Percentiles rank a stretch among this genome's conserved stretches.
These are phyloP conservation scores for Picocystis salinarum DNA, from an alignment of 139 green algal genomes.

Conservation along the genomic window DNA sequence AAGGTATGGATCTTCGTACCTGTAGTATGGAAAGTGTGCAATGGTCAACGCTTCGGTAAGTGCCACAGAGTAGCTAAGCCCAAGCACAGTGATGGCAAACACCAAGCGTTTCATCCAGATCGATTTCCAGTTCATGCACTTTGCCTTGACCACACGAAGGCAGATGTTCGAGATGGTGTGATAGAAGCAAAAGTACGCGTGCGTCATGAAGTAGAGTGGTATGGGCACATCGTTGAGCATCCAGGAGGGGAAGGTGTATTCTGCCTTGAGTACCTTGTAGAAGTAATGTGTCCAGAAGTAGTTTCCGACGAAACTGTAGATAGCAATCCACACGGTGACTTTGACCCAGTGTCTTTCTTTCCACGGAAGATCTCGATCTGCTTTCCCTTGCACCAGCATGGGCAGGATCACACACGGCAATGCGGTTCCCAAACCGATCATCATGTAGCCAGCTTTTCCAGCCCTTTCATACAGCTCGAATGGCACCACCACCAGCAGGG, in stretches of 20 bases:
- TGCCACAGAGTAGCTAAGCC: constrained; percentile 71
- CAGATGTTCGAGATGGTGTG: constrained; percentile 77
- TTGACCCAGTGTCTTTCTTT: constrained; percentile 79
- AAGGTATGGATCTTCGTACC: constrained; percentile 41
- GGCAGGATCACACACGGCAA: constrained; percentile 61
- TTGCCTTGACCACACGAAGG: constrained; percentile 32
- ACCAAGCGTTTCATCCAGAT: neutral
- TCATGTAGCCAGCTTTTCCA: constrained; percentile 57
- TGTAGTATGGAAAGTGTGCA: constrained; percentile 87
- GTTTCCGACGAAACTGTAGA: constrained; percentile 95
- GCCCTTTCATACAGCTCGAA: constrained; percentile 79
- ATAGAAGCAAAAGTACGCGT: constrained; percentile 92
- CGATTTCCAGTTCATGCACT: neutral
- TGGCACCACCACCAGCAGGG: constrained; percentile 67
- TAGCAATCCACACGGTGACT: constrained; percentile 86
- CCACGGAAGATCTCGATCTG: constrained; percentile 49
- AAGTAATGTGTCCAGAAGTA: constrained; percentile 99
- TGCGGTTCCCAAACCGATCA: constrained; percentile 43
- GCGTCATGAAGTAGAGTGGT: constrained; percentile 88
- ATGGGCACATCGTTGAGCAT: constrained; percentile 60
- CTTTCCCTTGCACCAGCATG: constrained; percentile 35
- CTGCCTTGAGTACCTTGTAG: constrained; percentile 38
- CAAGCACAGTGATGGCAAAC: constrained; percentile 3
- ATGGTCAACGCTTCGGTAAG: constrained; percentile 92
- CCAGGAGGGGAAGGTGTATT: constrained; percentile 69